Evolutionary conservation across 1,284 basidiomycete genomes (phyloP), one percentile per base, ranked within the genome.

Genomic region (Melampsora americana): DNA sequence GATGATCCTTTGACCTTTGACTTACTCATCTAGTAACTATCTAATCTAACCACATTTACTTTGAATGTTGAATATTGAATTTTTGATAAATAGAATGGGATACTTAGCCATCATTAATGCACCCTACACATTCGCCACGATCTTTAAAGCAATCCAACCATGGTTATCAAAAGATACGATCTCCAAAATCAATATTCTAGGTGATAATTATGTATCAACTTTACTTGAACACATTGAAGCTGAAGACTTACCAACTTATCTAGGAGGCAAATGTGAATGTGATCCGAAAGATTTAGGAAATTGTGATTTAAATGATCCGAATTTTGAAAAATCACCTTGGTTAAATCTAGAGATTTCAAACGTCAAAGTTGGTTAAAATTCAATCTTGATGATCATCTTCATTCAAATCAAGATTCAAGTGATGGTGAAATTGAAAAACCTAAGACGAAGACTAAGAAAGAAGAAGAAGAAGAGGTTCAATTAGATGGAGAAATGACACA

Each of bases 111-210:
- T 75, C 42, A 75, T 75, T 28, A 75, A 75, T 39, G 64, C 72
- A 23, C 72, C 72, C 0, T 67, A 68, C 35, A 61, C 64, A 32
- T 75, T 75, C 23, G 28, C 72, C 26, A 75, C 72, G 5, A 75
- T 75, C 39, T 75, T 75, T 64, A 75, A 75, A 62, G 72, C 72
- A 16, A 60, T 75, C 23, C 35, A 50, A 12, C 72, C 72, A 60
- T 75, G 72, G 72, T n/a, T 75, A 12, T 75, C 72, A 23, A 66
- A 75, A 61, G 72, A 75, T 26, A 75, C 72, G 20, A 75, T 75
- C 35, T 68, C 66, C 2, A 75, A 75, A 66, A 75, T 75, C 66
- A 66, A 75, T 56, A 75, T 75, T 6, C 39, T 75, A 35, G 72
- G 66, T 5, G 72, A 75, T 26, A 64, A 75, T 44, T 75, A 75